Evolutionary conservation across 371 early-diverging fungal genomes (phyloP), one percentile per base, ranked within the genome.

Genomic region (Rhizomucor miehei): DNA sequence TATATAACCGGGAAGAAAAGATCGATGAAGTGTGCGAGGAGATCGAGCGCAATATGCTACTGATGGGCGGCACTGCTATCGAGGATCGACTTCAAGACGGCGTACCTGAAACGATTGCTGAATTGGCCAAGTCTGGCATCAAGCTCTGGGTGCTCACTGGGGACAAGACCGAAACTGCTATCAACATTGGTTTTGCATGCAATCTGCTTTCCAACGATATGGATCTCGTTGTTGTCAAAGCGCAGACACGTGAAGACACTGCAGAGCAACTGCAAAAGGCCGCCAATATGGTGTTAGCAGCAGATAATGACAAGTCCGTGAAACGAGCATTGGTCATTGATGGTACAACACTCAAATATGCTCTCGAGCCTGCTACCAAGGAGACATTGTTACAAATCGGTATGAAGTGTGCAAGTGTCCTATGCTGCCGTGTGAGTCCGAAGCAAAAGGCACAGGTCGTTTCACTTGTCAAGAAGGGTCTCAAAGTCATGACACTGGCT

Each of bases 81-180:
- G 96, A 95, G 69, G 94, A 94, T 72, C 84, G 90, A 51, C 74
- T 99, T 34, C 99, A 99, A 64, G 87, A 83, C 3, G 89, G 92
- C 20, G 99, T 98, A 0, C 92, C 93, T n/a, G 89, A 93, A 57
- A 92, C 98, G 0, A 92, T 99, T 54, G 86, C 84, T 47, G 77
- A 81, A 46, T 79, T 97, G 25, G 85, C 94, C 1, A 79, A 79
- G 12, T 97, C 98, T 0, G 97, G 97, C 16, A 94, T 99, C 52
- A 88, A 89, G 51, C 77, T 96, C 11, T 98, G 96, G 95, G 95
- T 99, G 80, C 71, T 99, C 63, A 99, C 99, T 0, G 99, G 99
- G 39, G 99, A 99, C 72, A 92, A 97, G 70, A 91, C 90, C 43
- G 99, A 99, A 66, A 99, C 99, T 13, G 99, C 99, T 24, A 91